A percentile compares a stretch with the other conserved stretches of the same genome.
phyloP scores from a whole-genome alignment of 1,139 yeast species.

The Pichia sp. region DNA sequence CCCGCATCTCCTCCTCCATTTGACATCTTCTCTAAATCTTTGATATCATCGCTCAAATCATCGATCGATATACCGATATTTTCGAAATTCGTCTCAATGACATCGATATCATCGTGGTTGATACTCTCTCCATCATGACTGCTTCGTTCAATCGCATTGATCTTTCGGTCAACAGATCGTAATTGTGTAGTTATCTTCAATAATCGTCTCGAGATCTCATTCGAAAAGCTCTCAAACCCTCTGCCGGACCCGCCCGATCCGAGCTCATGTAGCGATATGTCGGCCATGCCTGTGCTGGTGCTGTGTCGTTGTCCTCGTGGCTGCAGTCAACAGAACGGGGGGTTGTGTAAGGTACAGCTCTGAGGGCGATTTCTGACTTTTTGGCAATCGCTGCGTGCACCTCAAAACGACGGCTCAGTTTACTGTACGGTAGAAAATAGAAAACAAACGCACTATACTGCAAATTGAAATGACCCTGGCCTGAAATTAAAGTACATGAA shows the following conservation, averaged over 20 bases:
- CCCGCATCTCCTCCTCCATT: background rate
- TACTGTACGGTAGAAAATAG: too few relatives aligned
- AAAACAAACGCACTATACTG: too few relatives aligned
- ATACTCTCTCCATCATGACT: background rate
- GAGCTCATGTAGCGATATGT: conserved; percentile 4
- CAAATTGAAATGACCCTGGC: too few relatives aligned
- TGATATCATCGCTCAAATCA: background rate
- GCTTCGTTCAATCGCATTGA: background rate
- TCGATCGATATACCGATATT: background rate
- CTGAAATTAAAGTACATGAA: too few relatives aligned
- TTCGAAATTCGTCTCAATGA: background rate
- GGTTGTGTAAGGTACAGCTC: background rate
- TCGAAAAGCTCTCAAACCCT: background rate
- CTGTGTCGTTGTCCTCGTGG: too few relatives aligned
- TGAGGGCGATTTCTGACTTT: too few relatives aligned
- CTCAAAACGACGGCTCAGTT: too few relatives aligned
- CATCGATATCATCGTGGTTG: background rate
- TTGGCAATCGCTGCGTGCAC: too few relatives aligned
- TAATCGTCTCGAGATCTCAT: background rate
- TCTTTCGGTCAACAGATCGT: background rate
- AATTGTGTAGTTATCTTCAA: background rate
- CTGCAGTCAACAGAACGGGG: too few relatives aligned
- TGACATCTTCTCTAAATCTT: background rate
- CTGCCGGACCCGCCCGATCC: background rate
- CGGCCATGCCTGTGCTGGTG: conserved; percentile 2